Percentiles rank a stretch among this genome's conserved stretches.
These are phyloP conservation scores for Neurospora cerealis DNA, from an alignment of 495 filamentous ascomycete genomes.

Conservation along the genomic window DNA sequence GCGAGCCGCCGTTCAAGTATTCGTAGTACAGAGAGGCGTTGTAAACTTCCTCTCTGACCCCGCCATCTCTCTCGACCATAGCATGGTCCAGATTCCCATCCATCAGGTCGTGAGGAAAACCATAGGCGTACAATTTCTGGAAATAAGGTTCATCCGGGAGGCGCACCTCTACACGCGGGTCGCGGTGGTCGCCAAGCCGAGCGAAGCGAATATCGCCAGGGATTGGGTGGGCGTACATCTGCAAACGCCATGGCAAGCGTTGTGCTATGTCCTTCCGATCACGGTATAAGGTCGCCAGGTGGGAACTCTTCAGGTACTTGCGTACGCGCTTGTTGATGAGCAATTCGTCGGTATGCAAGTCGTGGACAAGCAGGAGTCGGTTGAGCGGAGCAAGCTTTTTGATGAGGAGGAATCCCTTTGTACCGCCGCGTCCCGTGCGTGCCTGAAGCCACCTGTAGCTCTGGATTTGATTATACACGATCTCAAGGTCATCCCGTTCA, in stretches of 20 bases:
- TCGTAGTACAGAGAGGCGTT: slow-evolving; percentile 6
- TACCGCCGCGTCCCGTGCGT: not conserved
- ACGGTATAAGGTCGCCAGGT: not conserved
- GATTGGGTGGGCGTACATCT: not conserved
- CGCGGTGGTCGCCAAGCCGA: not conserved
- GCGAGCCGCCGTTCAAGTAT: slow-evolving; percentile 4
- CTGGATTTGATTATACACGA: not conserved
- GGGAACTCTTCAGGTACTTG: not conserved
- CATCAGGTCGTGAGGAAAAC: not conserved
- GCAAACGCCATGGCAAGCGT: not conserved
- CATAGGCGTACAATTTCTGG: slow-evolving; percentile 1
- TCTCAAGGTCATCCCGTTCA: fast-evolving
- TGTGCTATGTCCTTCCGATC: not conserved
- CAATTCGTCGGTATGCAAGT: not conserved
- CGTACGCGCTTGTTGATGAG: slow-evolving; percentile 3
- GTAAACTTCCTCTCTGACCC: not conserved
- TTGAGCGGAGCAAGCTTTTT: not conserved
- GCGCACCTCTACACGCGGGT: not conserved
- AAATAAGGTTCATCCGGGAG: slow-evolving; percentile 6
- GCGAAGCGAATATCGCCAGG: slow-evolving; percentile 7
- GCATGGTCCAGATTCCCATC: not conserved
- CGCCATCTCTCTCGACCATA: not conserved
- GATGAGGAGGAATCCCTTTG: slow-evolving; percentile 4
- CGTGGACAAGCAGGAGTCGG: slow-evolving; percentile 1
- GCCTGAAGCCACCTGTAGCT: not conserved